Evolutionary conservation across 805 yeast genomes (phyloP).

Genomic region (Candida argentea): DNA sequence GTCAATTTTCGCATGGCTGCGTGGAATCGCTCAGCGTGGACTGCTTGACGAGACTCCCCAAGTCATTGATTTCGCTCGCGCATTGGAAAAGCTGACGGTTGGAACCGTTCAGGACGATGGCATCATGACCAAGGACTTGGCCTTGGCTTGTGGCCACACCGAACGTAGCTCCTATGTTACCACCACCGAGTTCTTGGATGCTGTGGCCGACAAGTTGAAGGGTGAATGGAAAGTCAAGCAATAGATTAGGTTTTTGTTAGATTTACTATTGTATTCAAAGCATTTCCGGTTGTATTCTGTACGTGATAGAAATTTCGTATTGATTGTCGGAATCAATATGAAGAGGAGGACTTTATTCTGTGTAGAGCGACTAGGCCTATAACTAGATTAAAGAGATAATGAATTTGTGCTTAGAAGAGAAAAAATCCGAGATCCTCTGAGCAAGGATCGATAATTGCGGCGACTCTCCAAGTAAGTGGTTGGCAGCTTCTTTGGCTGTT

Average conservation of each 20-base stretch:
- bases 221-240: no score
- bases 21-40: slow-evolving; percentile 91
- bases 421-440: no score
- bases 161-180: slow-evolving; percentile 76
- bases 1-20: slow-evolving; percentile 93
- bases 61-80: slow-evolving; percentile 69
- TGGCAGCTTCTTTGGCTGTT: no score
- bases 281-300: no score
- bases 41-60: slow-evolving; percentile 78
- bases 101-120: slow-evolving; percentile 79
- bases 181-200: slow-evolving; percentile 83
- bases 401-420: no score
- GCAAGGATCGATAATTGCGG: no score
- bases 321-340: no score
- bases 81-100: slow-evolving; percentile 72
- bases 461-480: no score
- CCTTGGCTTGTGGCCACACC: slow-evolving; percentile 80
- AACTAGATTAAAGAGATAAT: no score
- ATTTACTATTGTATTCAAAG: background rate
- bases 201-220: slow-evolving; percentile 60
- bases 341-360: no score
- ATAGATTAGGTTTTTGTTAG: background rate
- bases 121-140: slow-evolving; percentile 94
- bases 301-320: no score
- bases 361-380: no score